Evolutionary conservation across 352 stramenopile species (phyloP).

Genomic region (Pythium aristosporum): DNA sequence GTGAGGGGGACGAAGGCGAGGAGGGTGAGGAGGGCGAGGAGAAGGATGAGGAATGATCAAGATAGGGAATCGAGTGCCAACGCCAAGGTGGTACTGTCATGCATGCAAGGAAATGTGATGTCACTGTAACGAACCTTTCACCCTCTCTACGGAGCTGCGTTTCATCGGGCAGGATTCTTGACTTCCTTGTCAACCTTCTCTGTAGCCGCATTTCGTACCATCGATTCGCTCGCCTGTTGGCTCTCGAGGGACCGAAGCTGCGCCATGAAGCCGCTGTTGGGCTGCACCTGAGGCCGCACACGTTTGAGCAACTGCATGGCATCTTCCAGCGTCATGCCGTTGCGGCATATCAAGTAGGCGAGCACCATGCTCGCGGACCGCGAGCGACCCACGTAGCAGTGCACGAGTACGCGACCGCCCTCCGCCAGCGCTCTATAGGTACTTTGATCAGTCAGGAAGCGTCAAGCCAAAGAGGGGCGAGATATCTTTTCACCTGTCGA

Average conservation of each 20-base stretch:
- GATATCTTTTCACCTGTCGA: conserved; percentile 42
- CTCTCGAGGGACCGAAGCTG: conserved; percentile 48
- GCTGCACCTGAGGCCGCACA: conserved; percentile 55
- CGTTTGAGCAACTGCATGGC: conserved; percentile 43
- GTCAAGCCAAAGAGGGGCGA: not conserved
- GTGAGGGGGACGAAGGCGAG: conserved; percentile 17
- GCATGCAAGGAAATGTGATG: conserved; percentile 1
- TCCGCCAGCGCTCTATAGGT: conserved; percentile 34
- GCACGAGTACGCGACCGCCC: conserved; percentile 64
- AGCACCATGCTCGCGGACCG: conserved; percentile 68
- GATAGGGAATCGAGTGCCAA: not conserved
- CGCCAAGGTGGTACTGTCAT: conserved; percentile 1
- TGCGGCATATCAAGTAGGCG: conserved; percentile 54
- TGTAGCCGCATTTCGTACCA: not conserved
- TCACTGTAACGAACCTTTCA: not conserved
- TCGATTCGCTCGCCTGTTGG: conserved; percentile 2
- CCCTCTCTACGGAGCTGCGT: not conserved
- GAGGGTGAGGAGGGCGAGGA: conserved; percentile 27
- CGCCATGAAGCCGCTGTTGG: conserved; percentile 65
- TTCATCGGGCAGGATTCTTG: not conserved
- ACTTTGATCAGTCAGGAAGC: not conserved
- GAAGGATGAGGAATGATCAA: conserved; percentile 29
- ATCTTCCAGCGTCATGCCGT: conserved; percentile 34
- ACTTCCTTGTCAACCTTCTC: not conserved
- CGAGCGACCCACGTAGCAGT: conserved; percentile 73